These are phyloP conservation scores for Fraxinus dipetala DNA, from an alignment of 305 asterid genomes.

Conservation along the genomic window DNA sequence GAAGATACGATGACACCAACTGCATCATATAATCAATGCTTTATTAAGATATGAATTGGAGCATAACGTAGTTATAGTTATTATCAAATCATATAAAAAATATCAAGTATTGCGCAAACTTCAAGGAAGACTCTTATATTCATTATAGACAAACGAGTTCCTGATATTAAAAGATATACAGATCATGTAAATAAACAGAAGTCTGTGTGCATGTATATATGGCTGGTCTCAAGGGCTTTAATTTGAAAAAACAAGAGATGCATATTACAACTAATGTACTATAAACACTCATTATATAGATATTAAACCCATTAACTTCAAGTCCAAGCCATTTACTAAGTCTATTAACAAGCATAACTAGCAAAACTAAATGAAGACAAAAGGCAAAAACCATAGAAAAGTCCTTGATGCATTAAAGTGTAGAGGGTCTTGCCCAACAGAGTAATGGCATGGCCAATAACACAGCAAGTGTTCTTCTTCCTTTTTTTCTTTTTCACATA, in stretches of 20 bases:
- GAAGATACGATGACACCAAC: conserved; percentile 54
- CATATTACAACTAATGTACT: not conserved
- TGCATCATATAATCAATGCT: conserved; percentile 22
- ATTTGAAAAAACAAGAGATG: not conserved
- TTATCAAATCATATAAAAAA: not conserved
- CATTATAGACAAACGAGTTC: not conserved
- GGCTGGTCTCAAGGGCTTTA: not conserved
- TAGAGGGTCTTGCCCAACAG: not conserved
- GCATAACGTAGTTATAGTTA: not conserved
- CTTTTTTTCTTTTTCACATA: not conserved
- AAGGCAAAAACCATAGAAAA: not conserved
- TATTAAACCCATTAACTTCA: not conserved
- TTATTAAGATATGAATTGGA: not conserved
- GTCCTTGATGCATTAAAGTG: not conserved
- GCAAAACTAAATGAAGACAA: not conserved
- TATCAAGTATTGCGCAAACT: not conserved
- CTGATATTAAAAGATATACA: not conserved
- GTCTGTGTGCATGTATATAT: not conserved
- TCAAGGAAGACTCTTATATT: not conserved
- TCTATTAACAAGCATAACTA: not conserved
- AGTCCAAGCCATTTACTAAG: not conserved
- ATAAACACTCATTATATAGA: not conserved
- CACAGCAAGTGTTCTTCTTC: not conserved
- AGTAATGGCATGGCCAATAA: not conserved
- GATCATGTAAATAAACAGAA: not conserved